Percentiles rank a stretch among this genome's conserved stretches.
Evolutionary conservation across 2,329 filamentous ascomycete genomes (phyloP).

Genomic region (Cordyceps pruinosa): DNA sequence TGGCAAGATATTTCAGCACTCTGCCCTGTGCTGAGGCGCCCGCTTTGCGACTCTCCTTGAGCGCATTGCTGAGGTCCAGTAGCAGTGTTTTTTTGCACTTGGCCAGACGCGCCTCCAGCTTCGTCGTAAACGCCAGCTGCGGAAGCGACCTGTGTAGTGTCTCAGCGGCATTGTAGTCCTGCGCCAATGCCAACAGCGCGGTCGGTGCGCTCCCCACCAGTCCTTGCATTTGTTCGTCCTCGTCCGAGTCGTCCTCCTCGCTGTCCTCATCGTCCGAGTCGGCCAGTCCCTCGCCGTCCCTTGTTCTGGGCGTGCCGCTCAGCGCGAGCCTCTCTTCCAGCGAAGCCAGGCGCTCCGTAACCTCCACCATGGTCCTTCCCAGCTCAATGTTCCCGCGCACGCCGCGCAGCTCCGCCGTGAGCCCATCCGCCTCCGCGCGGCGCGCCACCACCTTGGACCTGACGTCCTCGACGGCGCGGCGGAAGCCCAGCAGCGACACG

Average conservation of each 20-base stretch:
- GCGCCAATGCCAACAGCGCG: slow-evolving; percentile 39
- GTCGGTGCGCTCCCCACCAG: slow-evolving; percentile 40
- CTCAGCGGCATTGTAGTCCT: slow-evolving; percentile 37
- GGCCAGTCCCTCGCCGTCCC: neutral
- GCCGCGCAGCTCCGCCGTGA: slow-evolving; percentile 60
- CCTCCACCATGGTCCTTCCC: slow-evolving; percentile 57
- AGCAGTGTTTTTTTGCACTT: slow-evolving; percentile 51
- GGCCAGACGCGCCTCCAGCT: slow-evolving; percentile 44
- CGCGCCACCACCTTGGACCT: slow-evolving; percentile 57
- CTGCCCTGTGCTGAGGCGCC: slow-evolving; percentile 37
- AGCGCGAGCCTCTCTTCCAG: slow-evolving; percentile 59
- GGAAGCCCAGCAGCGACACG: slow-evolving; percentile 79
- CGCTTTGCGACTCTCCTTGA: slow-evolving; percentile 37
- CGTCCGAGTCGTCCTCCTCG: slow-evolving; percentile 35
- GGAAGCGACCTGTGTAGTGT: slow-evolving; percentile 36
- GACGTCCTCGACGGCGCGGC: slow-evolving; percentile 71
- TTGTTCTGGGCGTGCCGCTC: slow-evolving; percentile 26
- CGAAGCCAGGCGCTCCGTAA: slow-evolving; percentile 54
- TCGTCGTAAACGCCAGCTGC: slow-evolving; percentile 43
- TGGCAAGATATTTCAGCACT: slow-evolving; percentile 43
- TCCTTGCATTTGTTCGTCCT: slow-evolving; percentile 27
- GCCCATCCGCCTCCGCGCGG: slow-evolving; percentile 52
- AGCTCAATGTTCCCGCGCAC: slow-evolving; percentile 57
- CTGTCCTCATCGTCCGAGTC: slow-evolving; percentile 22
- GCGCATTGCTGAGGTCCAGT: slow-evolving; percentile 46